Base-by-base conservation (phyloP, 768 basidiomycete species). In the Kwoniella shandongensis region DNA sequence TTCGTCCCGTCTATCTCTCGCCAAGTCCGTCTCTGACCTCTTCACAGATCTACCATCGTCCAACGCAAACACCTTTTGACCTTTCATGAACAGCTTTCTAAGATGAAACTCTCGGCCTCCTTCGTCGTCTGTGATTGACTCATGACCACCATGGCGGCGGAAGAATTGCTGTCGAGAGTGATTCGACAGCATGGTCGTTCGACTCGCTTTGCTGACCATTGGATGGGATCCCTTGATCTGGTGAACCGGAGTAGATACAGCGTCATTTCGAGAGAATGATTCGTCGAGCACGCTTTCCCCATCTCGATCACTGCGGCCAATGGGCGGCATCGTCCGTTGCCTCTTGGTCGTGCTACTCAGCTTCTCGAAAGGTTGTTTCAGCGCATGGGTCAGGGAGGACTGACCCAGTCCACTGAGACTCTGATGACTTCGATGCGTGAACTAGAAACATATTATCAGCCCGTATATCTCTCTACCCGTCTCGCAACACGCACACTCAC, bases 21-120 rank as follows among this genome's bases (percentile, higher is more conserved):
- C 47, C 47, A 47, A 17, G 10, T 48, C 45, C 22, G 41, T 27
- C 17, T 47, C 45, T 15, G 17, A 32, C 18, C 30, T 36, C 23
- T 51, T 47, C 12, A 39, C 44, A 18, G 54, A 47, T 35, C 42
- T 26, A 18, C 25, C 42, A 17, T 56, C 47, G 39, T 48, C 39
- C 1, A 46, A 48, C 4, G 49, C 50, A 22, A 58, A 45, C 3
- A 54, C 55, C 38, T 39, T 51, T 48, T 65, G 63, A 8, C 61
- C 62, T 32, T 66, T 66, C 23, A 66, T 52, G 42, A 72, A 72
- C 11, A 69, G 48, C 44, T 58, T 64, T 20, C 60, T 57, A 11
- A 68, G 39, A 39, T 65, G 59, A 46, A 53, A 62, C 12, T 59
- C 54, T 15, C 44, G 45, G 29, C 32, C 51, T 29, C 44, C 42